Conservation (phyloP, 2,329 filamentous ascomycete species). For the Aspergillus awamori region DNA sequence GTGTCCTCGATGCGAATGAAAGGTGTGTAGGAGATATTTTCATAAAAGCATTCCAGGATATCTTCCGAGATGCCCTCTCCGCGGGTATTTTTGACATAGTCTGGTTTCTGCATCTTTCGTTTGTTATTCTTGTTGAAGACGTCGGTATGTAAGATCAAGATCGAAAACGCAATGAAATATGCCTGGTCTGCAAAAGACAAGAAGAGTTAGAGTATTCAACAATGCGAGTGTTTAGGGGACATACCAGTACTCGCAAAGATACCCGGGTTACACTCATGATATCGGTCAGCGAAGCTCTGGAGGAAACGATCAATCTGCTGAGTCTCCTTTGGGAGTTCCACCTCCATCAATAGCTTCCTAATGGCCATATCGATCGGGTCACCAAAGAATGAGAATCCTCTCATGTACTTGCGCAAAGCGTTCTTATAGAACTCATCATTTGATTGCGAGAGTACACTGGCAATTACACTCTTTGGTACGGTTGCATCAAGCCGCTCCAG, state of each 20-base stretch:
- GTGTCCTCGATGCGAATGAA: slow-evolving; percentile 98
- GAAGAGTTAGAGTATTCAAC: neutral
- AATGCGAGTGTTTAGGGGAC: slow-evolving; percentile 4
- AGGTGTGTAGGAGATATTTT: slow-evolving; percentile 97
- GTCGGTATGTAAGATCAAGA: slow-evolving; percentile 94
- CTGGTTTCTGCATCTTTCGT: slow-evolving; percentile 94
- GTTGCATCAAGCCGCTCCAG: slow-evolving; percentile 79
- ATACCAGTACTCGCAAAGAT: slow-evolving; percentile 78
- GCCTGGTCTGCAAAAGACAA: slow-evolving; percentile 68
- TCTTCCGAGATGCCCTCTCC: slow-evolving; percentile 93
- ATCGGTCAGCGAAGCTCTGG: slow-evolving; percentile 92
- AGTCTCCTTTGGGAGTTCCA: slow-evolving; percentile 93
- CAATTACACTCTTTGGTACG: slow-evolving; percentile 79
- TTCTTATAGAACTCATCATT: slow-evolving; percentile 79
- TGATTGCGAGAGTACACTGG: slow-evolving; percentile 82
- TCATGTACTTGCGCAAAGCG: slow-evolving; percentile 91
- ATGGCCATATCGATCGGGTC: slow-evolving; percentile 98
- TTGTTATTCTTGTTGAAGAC: slow-evolving; percentile 99
- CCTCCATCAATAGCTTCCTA: slow-evolving; percentile 93
- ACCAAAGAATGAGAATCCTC: slow-evolving; percentile 90
- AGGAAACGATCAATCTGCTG: slow-evolving; percentile 96
- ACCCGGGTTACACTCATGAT: slow-evolving; percentile 97
- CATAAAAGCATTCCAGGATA: slow-evolving; percentile 93
- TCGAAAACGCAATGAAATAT: slow-evolving; percentile 97
- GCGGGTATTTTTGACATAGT: slow-evolving; percentile 93